Evolutionary conservation across 164 flowering plant genomes (phyloP).

Genomic region (Chimonanthus salicifolius): DNA sequence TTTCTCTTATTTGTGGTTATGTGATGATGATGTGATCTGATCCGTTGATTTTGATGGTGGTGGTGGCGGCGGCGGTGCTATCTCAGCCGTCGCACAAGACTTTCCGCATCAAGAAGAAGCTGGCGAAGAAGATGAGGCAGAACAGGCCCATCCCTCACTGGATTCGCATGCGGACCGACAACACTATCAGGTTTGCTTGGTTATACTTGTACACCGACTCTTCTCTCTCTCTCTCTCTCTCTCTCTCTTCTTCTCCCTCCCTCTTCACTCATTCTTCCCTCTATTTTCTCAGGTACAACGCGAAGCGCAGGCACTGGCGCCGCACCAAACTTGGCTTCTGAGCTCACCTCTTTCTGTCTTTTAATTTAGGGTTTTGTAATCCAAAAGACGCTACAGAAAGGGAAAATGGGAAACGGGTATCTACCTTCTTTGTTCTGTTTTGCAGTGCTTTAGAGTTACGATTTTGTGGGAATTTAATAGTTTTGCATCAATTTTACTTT

Average conservation of each 20-base stretch:
- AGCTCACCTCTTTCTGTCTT: constrained; percentile 7
- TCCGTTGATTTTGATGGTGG: background rate
- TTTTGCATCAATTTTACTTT: too few species aligned
- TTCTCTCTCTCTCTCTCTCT: background rate
- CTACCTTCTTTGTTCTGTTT: background rate
- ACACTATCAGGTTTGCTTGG: constrained; percentile 41
- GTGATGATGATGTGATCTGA: background rate
- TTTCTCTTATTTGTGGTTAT: background rate
- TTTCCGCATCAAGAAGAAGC: constrained; percentile 50
- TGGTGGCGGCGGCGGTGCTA: background rate
- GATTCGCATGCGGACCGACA: constrained; percentile 53
- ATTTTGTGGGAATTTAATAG: background rate
- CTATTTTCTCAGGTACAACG: constrained; percentile 43
- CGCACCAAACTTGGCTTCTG: constrained; percentile 67
- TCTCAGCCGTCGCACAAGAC: constrained; percentile 58
- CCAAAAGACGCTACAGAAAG: background rate
- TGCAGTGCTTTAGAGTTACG: background rate
- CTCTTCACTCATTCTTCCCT: background rate
- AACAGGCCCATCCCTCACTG: constrained; percentile 59
- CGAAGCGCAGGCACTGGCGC: constrained; percentile 77
- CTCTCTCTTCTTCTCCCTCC: background rate
- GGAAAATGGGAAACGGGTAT: background rate
- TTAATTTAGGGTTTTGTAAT: background rate
- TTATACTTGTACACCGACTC: background rate
- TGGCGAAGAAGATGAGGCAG: constrained; percentile 73